These are phyloP conservation scores for Diplodia mutila DNA, from an alignment of 2,329 filamentous ascomycete genomes.

Conservation along the genomic window DNA sequence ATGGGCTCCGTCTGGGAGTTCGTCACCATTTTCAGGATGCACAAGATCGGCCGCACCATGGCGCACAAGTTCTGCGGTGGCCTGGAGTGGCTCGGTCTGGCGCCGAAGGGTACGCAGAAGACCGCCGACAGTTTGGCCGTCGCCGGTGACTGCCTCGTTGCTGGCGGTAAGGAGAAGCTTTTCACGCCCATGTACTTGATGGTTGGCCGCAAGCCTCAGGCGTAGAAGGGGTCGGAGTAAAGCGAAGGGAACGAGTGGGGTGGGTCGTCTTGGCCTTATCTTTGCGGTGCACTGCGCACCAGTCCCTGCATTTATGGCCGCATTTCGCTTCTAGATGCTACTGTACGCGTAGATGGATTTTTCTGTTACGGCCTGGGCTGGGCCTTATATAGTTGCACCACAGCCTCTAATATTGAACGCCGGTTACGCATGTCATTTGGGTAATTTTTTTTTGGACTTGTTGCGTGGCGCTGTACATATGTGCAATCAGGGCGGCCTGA, in stretches of 20 bases:
- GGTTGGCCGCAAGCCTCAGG: conserved; percentile 82
- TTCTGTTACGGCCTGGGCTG: conserved; percentile 18
- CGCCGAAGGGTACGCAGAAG: conserved; percentile 85
- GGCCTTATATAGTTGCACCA: conserved; percentile 16
- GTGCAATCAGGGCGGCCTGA: conserved; percentile 3
- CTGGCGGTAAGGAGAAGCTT: conserved; percentile 84
- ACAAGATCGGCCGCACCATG: conserved; percentile 74
- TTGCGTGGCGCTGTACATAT: background rate
- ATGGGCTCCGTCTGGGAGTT: conserved; percentile 79
- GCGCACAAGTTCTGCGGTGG: conserved; percentile 77
- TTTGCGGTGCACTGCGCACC: conserved; percentile 1
- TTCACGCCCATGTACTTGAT: conserved; percentile 99
- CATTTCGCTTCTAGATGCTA: conserved; percentile 19
- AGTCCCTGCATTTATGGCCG: background rate
- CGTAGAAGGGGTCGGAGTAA: background rate
- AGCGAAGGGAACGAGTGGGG: background rate
- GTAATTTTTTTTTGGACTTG: background rate
- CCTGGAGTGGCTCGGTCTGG: conserved; percentile 74
- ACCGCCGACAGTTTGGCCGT: conserved; percentile 86
- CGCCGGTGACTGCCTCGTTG: conserved; percentile 83
- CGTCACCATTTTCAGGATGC: conserved; percentile 86
- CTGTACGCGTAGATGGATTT: conserved; percentile 19
- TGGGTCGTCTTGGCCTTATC: background rate
- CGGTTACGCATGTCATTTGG: background rate
- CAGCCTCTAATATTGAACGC: conserved; percentile 24